phyloP scores from a whole-genome alignment of 2,329 filamentous ascomycete species.

The Xylariomycetidae sp. region DNA sequence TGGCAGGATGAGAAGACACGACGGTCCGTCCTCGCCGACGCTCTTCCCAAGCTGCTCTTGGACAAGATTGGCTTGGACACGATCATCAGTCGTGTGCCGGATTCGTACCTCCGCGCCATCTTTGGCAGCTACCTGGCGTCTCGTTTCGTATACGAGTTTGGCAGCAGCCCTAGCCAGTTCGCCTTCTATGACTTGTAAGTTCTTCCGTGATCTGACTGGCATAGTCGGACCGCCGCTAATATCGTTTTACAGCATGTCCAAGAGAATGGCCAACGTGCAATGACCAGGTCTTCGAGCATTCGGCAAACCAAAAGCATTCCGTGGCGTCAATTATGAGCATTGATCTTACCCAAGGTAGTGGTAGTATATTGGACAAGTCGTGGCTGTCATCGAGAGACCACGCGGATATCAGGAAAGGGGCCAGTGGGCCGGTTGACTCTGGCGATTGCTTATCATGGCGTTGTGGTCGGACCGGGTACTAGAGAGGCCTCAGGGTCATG shows the following conservation, averaged over 20 bases:
- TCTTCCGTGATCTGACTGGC: not conserved
- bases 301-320: conserved; percentile 6
- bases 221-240: conserved; percentile 23
- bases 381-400: too few relatives aligned
- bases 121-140: conserved; percentile 94
- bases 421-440: too few relatives aligned
- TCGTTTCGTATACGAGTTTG: conserved; percentile 93
- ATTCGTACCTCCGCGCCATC: conserved; percentile 87
- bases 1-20: conserved; percentile 81
- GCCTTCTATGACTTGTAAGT: conserved; percentile 98
- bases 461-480: too few relatives aligned
- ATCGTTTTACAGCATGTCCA: conserved; percentile 52
- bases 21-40: conserved; percentile 72
- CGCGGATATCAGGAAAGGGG: too few relatives aligned
- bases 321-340: not conserved
- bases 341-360: too few relatives aligned
- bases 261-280: conserved; percentile 49
- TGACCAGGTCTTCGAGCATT: conserved; percentile 5
- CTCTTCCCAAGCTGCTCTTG: conserved; percentile 75
- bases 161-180: conserved; percentile 88
- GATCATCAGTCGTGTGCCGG: conserved; percentile 80
- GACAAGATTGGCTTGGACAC: conserved; percentile 88
- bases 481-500: too few relatives aligned
- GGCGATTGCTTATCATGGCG: too few relatives aligned
- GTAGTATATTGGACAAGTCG: too few relatives aligned